phyloP scores from a whole-genome alignment of 2,329 filamentous ascomycete genomes.

The Apiospora marii region DNA sequence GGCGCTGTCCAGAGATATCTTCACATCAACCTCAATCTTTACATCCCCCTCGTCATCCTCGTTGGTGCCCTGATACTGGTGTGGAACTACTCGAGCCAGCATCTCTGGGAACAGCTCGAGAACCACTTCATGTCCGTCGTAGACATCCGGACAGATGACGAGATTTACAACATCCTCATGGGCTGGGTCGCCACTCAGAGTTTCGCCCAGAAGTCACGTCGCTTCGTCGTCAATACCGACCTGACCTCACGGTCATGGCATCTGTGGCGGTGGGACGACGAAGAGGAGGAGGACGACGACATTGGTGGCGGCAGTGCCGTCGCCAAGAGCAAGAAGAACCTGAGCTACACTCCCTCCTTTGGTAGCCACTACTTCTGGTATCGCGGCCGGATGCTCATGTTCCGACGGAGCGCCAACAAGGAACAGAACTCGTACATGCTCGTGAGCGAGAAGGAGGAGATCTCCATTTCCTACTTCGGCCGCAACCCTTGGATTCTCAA shows the following conservation, averaged over 20 bases:
- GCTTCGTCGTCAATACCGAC: slow-evolving; percentile 71
- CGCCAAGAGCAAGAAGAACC: slow-evolving; percentile 55
- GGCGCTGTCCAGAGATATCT: slow-evolving; percentile 62
- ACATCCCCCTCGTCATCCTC: slow-evolving; percentile 65
- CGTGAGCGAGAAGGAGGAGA: slow-evolving; percentile 63
- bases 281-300: slow-evolving; percentile 54
- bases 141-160: slow-evolving; percentile 73
- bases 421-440: slow-evolving; percentile 49
- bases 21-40: slow-evolving; percentile 68
- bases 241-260: slow-evolving; percentile 61
- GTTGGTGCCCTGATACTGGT: slow-evolving; percentile 57
- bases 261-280: slow-evolving; percentile 53
- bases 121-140: slow-evolving; percentile 70
- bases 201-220: slow-evolving; percentile 66
- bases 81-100: slow-evolving; percentile 60
- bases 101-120: slow-evolving; percentile 56
- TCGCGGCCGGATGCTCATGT: slow-evolving; percentile 63
- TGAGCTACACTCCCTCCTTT: slow-evolving; percentile 71
- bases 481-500: slow-evolving; percentile 68
- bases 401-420: slow-evolving; percentile 60
- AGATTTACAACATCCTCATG: slow-evolving; percentile 78
- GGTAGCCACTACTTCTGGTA: slow-evolving; percentile 76
- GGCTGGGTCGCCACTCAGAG: slow-evolving; percentile 70
- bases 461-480: slow-evolving; percentile 68
- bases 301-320: slow-evolving; percentile 44